These are phyloP conservation scores for Colletotrichum salicis DNA, from an alignment of 2,329 filamentous ascomycete genomes.

Conservation along the genomic window DNA sequence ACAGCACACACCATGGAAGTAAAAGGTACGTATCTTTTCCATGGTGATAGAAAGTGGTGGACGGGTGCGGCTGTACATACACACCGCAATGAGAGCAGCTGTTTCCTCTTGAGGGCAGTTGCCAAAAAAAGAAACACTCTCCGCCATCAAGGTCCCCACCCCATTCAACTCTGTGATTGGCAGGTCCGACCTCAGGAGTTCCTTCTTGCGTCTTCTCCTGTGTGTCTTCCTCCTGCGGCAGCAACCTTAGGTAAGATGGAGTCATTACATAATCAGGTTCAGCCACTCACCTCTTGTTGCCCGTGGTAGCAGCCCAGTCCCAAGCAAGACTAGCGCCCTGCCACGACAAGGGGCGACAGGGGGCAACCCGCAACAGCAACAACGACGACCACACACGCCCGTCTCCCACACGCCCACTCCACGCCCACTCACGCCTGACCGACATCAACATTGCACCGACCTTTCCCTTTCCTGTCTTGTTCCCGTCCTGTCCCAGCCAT, in stretches of 20 bases:
- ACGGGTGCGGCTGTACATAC: conserved; percentile 1
- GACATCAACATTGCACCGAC: conserved; percentile 36
- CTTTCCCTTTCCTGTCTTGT: conserved; percentile 28
- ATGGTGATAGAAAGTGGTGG: not conserved
- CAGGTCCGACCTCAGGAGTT: too few species aligned
- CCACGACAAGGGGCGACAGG: conserved; percentile 36
- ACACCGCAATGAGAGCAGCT: too few species aligned
- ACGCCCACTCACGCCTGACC: conserved; percentile 29
- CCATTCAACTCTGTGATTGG: conserved; percentile 5
- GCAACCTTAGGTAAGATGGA: too few species aligned
- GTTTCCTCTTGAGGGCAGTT: not conserved
- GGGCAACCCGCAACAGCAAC: conserved; percentile 36
- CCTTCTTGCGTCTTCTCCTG: not conserved
- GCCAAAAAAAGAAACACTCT: conserved; percentile 22
- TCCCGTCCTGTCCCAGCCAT: conserved; percentile 30
- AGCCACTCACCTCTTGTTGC: conserved; percentile 28
- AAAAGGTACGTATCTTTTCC: too few species aligned
- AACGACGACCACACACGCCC: not conserved
- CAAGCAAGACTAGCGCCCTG: conserved; percentile 21
- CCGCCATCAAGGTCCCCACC: not conserved
- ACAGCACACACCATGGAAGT: not conserved
- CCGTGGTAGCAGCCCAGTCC: conserved; percentile 35
- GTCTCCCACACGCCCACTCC: not conserved
- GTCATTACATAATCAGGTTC: conserved; percentile 2
- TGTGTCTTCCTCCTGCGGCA: too few species aligned